phyloP scores from a whole-genome alignment of 176 grass and related monocot genomes.

The Hsuehochloa calcarea region DNA sequence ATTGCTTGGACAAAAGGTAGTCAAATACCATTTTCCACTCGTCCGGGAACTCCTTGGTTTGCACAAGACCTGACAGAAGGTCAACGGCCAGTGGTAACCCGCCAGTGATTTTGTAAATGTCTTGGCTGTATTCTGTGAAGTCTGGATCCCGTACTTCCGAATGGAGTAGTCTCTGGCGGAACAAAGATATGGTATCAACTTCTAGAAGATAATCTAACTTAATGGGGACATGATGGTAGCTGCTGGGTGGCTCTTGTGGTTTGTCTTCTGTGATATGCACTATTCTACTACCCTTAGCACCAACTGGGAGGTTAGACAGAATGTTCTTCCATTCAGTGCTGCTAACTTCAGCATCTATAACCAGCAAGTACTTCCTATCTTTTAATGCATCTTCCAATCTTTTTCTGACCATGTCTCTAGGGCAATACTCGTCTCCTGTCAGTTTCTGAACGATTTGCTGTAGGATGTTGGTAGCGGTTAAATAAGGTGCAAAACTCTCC shows the following conservation, averaged over 20 bases:
- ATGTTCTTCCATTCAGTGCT: not conserved
- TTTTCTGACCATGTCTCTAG: too few relatives aligned
- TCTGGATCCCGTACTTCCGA: not conserved
- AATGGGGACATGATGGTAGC: not conserved
- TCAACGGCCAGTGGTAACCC: constrained; percentile 24
- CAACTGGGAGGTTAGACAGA: not conserved
- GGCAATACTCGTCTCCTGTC: not conserved
- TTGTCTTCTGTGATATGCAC: not conserved
- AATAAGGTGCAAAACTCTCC: not conserved
- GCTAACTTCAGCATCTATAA: constrained; percentile 30
- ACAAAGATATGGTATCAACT: not conserved
- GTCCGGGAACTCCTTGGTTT: not conserved
- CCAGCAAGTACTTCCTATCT: not conserved
- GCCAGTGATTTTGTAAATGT: not conserved
- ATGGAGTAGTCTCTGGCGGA: not conserved
- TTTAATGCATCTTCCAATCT: not conserved
- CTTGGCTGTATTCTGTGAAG: not conserved
- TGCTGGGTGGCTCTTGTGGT: not conserved
- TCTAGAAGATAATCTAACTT: not conserved
- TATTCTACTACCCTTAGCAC: not conserved
- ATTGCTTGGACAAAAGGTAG: not conserved
- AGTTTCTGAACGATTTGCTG: not conserved
- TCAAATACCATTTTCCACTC: constrained; percentile 24
- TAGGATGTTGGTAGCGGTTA: constrained; percentile 2
- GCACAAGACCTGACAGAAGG: constrained; percentile 37